Base-by-base conservation (phyloP, 179 eudicot genomes). In the Silene noctiflora region DNA sequence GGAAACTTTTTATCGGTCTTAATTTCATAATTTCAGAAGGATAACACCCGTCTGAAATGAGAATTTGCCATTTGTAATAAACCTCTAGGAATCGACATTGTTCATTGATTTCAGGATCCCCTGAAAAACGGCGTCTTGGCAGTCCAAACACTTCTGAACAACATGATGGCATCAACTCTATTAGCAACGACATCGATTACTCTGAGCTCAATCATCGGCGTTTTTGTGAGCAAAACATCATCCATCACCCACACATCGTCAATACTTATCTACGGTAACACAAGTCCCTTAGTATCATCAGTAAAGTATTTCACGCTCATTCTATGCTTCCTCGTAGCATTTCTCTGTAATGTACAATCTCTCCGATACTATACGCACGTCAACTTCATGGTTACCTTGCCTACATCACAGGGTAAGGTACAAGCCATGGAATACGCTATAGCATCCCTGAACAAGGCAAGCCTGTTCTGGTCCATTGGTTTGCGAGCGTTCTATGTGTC, bases 101-200 rank as follows among this genome's bases (percentile, higher is more conserved):
- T 55, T 55, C 17, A 8, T 46, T 74, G 25, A 53, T 48, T 73
- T 17, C 85, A 90, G 94, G 97, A 90, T 77, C 91, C 97, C 0
- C 73, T 87, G 2, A 91, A 92, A 83, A 88, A 92, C 53, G 97
- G 97, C 3, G 86, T 85, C 14, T 74, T 92, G 79, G 84, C 86
- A 22, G 90, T 89, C 56, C 96, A 92, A 86, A 85, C 97, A 13
- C 64, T 92, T 51, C 89, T 96, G 42, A 92, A 92, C 87, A 91
- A 87, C 84, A 84, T 92, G 69, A 92, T 91, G 97, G 97, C 97
- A 27, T 83, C 96, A 0, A 91, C 97, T 4, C 92, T 89, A 31
- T 61, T 92, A 75, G 97, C 96, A 20, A 85, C 96, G 16, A 81
- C 90, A 22, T 88, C 97, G 11, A 91, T 92, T 16, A 91, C 92